Conservation (phyloP, 1,284 basidiomycete genomes). For the Irpex lacteus region DNA sequence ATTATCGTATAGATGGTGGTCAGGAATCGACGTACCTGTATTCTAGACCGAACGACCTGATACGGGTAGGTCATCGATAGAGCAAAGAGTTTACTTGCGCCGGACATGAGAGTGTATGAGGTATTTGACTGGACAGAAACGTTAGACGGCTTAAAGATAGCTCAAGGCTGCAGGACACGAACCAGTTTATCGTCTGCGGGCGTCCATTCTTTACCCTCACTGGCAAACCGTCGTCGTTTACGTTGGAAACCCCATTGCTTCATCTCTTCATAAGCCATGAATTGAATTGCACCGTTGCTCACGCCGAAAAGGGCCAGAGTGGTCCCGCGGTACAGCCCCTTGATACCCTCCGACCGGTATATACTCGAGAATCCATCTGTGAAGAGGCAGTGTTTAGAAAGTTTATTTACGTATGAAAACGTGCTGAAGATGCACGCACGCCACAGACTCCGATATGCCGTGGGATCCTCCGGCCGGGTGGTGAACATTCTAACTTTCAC, state of each 20-base stretch:
- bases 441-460: conserved; percentile 77
- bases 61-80: conserved; percentile 93
- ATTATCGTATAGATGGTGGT: not conserved
- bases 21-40: conserved; percentile 63
- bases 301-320: conserved; percentile 91
- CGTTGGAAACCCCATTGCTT: conserved; percentile 85
- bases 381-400: not conserved
- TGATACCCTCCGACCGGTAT: conserved; percentile 70
- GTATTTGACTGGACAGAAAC: conserved; percentile 69
- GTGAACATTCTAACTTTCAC: conserved; percentile 98
- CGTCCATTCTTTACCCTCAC: conserved; percentile 63
- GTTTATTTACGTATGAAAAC: conserved; percentile 3
- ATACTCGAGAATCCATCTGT: conserved; percentile 79
- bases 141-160: not conserved
- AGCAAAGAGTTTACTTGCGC: conserved; percentile 85
- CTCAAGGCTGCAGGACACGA: conserved; percentile 28
- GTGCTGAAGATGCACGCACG: conserved; percentile 46
- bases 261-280: conserved; percentile 96
- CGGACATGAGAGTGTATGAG: conserved; percentile 92
- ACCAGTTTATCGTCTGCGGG: conserved; percentile 83
- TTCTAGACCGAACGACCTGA: conserved; percentile 92
- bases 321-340: conserved; percentile 87
- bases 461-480: conserved; percentile 60
- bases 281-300: conserved; percentile 94
- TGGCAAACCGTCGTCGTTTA: conserved; percentile 60